These are phyloP conservation scores for Phtheirospermum japonicum DNA, from an alignment of 257 asterid species.

Conservation along the genomic window DNA sequence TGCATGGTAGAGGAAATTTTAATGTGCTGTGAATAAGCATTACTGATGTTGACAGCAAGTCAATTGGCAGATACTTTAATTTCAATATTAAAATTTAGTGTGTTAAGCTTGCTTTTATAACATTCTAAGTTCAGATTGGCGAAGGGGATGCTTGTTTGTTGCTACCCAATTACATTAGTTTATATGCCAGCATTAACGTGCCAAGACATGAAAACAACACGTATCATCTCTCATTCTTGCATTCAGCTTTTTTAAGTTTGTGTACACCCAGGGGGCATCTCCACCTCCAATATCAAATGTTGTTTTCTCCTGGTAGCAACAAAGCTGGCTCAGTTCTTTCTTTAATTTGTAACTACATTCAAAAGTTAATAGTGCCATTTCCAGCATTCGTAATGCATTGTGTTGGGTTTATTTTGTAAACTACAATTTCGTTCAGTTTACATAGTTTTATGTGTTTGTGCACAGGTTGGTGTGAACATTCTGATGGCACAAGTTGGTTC, in stretches of 20 bases:
- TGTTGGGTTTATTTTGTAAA: neutral
- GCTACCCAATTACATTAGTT: conserved; percentile 18
- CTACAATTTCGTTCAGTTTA: conserved; percentile 11
- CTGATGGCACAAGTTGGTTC: conserved; percentile 97
- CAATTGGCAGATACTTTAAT: neutral
- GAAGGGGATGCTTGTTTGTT: conserved; percentile 9
- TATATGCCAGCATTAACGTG: conserved; percentile 9
- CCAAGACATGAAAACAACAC: neutral
- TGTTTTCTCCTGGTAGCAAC: neutral
- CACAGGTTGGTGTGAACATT: conserved; percentile 89
- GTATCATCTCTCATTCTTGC: neutral
- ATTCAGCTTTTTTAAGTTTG: no score
- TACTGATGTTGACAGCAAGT: conserved; percentile 11
- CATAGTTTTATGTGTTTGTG: conserved; percentile 22
- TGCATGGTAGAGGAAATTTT: conserved; percentile 9
- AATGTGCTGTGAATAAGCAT: conserved; percentile 19
- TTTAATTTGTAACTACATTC: conserved; percentile 13
- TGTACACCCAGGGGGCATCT: conserved; percentile 7
- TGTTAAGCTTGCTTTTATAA: conserved; percentile 18
- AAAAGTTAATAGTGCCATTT: neutral
- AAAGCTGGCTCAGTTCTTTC: conserved; percentile 4
- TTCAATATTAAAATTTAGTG: conserved; percentile 21
- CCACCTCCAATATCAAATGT: conserved; percentile 12
- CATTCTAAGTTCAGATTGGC: conserved; percentile 3
- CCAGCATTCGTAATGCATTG: neutral